Base-by-base conservation (phyloP, 352 stramenopile genomes). In the Phytophthora sansomeana region DNA sequence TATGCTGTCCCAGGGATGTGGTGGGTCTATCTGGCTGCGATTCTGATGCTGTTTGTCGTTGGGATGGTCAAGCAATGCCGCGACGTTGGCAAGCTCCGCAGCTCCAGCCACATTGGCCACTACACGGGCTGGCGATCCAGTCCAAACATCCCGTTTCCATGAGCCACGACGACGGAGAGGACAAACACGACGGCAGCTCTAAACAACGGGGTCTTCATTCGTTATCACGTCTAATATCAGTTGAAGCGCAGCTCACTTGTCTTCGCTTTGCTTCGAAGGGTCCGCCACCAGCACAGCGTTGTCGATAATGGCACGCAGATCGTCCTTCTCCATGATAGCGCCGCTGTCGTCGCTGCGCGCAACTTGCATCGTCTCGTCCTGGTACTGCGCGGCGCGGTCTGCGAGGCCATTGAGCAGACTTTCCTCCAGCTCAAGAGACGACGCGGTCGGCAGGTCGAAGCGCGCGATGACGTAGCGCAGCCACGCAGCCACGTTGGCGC, bases 11-110 rank as follows among this genome's bases (percentile, higher is more conserved):
- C 81, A 1, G 50, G 21, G 0, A 65, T 75, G 3, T 95, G 87
- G 87, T 95, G 83, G 83, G 66, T 36, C 3, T 92, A 92, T 65
- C 56, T 95, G 48, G 65, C 55, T 19, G 81, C 68, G 0, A 83
- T 82, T 16, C 14, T 89, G 19, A 14, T 78, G 14, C 36, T 89
- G n/a, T 88, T 82, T 17, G 26, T 79, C 14, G 7, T 83, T 17
- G 82, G 82, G 11, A 54, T 78, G n/a, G 63, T 55, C 28, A 77
- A 77, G 42, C 69, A 77, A 49, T 69, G 53, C 30, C 52, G 30
- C 16, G 69, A 77, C 43, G 53, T 59, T 11, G 21, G 41, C 13
- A 73, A 69, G 51, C 11, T 3, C 26, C 69, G 63, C 29, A 53
- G 35, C 29, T 38, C 24, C 24, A 66, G 51, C n/a, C 63, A 52